Percentiles rank a stretch among this genome's conserved stretches.
Conservation (phyloP, 2,329 filamentous ascomycete species). For the Arthrobotrys iridis region DNA sequence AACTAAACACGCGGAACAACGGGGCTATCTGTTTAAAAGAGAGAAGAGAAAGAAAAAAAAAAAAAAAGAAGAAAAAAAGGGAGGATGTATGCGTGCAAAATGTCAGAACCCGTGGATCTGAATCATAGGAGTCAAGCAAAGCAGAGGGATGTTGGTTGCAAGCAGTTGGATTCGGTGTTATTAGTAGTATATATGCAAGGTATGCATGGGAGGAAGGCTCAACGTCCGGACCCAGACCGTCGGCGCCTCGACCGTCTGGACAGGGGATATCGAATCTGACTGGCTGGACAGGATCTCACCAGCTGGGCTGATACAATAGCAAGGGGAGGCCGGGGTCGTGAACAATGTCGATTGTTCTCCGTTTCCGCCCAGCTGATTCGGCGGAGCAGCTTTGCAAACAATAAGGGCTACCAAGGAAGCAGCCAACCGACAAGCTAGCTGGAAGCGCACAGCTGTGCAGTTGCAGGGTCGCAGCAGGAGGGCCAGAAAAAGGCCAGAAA, state of each 20-base stretch:
- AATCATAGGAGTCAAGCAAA: neutral
- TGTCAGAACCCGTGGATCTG: neutral
- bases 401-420: too few species aligned
- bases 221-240: slow-evolving; percentile 40
- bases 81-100: neutral
- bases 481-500: neutral
- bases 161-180: neutral
- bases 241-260: slow-evolving; percentile 29
- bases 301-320: slow-evolving; percentile 39
- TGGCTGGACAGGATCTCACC: slow-evolving; percentile 17
- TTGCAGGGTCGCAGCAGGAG: too few species aligned
- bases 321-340: neutral
- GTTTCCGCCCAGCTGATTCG: slow-evolving; percentile 28
- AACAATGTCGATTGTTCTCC: slow-evolving; percentile 38
- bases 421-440: slow-evolving; percentile 17
- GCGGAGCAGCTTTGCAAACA: slow-evolving; percentile 27
- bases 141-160: too few species aligned
- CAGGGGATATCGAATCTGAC: slow-evolving; percentile 11
- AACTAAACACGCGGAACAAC: slow-evolving; percentile 23
- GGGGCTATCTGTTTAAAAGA: slow-evolving; percentile 19
- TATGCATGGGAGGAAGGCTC: neutral
- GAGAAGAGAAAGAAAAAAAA: neutral
- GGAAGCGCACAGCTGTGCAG: neutral
- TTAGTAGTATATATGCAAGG: too few species aligned
- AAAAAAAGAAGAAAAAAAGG: neutral